Evolutionary conservation across 1,284 basidiomycete genomes (phyloP).

Genomic region (Volvariella volvacea): DNA sequence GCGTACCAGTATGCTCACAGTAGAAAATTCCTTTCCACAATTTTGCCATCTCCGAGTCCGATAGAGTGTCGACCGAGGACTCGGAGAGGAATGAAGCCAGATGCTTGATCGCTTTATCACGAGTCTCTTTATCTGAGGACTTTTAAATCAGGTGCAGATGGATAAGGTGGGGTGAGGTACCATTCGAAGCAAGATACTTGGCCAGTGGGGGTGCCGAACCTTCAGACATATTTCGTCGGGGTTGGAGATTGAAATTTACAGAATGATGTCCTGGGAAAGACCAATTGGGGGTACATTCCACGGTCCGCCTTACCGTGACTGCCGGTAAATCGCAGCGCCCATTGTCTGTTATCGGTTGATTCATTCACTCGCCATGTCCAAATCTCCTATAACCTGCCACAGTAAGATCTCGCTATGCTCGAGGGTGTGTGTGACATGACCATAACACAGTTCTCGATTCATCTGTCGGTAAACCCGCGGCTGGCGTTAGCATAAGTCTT

Average conservation of each 20-base stretch:
- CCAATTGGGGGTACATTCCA: too few relatives aligned
- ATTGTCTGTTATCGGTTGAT: neutral
- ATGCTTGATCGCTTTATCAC: slow-evolving; percentile 83
- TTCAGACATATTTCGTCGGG: too few relatives aligned
- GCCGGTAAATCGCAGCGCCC: neutral
- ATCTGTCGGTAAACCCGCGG: slow-evolving; percentile 75
- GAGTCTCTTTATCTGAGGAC: slow-evolving; percentile 70
- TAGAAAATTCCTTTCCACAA: slow-evolving; percentile 99
- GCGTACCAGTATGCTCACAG: slow-evolving; percentile 49
- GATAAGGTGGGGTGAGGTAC: too few relatives aligned
- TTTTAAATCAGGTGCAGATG: slow-evolving; percentile 14
- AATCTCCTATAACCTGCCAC: slow-evolving; percentile 87
- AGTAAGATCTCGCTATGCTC: slow-evolving; percentile 34
- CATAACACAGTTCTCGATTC: slow-evolving; percentile 70
- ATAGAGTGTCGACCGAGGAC: slow-evolving; percentile 49
- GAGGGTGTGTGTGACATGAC: slow-evolving; percentile 1
- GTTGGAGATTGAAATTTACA: too few relatives aligned
- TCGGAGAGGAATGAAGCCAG: slow-evolving; percentile 73
- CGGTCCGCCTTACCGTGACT: too few relatives aligned
- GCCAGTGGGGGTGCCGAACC: slow-evolving; percentile 57
- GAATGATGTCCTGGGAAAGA: too few relatives aligned
- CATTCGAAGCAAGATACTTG: slow-evolving; percentile 87
- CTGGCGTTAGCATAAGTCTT: slow-evolving; percentile 57
- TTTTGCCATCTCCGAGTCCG: slow-evolving; percentile 79
- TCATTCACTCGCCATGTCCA: slow-evolving; percentile 34